Base-by-base conservation (phyloP, 495 filamentous ascomycete species). In the Aspergillus taichungensis region DNA sequence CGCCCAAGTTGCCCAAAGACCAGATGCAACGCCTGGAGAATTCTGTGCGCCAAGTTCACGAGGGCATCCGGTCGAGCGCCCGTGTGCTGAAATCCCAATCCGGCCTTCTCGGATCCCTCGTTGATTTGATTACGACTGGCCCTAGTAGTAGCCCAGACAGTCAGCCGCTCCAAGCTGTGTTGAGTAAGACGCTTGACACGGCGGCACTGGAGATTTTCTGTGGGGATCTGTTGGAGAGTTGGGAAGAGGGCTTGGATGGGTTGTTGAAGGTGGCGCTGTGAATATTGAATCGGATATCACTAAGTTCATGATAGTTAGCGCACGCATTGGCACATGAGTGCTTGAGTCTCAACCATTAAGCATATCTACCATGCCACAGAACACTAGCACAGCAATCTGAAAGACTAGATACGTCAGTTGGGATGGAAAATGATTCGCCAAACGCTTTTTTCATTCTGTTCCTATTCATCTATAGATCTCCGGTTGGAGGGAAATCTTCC, bases 141-240 rank as follows among this genome's bases (percentile, higher is more conserved):
- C 49, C 53, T 13, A 41, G 53, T 10, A 47, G 48, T 13, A 43
- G 47, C 8, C 49, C 55, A 37, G 60, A 64, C 34, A 47, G 50
- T 6, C 39, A 57, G n/a, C 55, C 63, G 29, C 59, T 68, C 34
- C 59, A 57, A 9, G 43, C 52, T 7, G 57, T 58, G 13, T 30
- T 72, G 6, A 57, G 66, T 13, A 49, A 60, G n/a, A 57, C 56
- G 13, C 30, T 71, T 31, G 63, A 70, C 30, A 51, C 50, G 34
- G 57, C 66, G 13, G 55, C 54, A 5, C 40, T 72, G 38, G 70
- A 74, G 45, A 11, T 72, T 32, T 69, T 70, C 51, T 68, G 62
- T 42, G 67, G 63, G 13, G 54, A 63, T 34, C 46, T 74, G 53
- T 69, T 66, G 60, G 68, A 74, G 39, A 72, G 70, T 49, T 74